A percentile compares a stretch with the other conserved stretches of the same genome.
Evolutionary conservation across 192 early-diverging fungal genomes (phyloP).

Genomic region (Dissophora ornata): DNA sequence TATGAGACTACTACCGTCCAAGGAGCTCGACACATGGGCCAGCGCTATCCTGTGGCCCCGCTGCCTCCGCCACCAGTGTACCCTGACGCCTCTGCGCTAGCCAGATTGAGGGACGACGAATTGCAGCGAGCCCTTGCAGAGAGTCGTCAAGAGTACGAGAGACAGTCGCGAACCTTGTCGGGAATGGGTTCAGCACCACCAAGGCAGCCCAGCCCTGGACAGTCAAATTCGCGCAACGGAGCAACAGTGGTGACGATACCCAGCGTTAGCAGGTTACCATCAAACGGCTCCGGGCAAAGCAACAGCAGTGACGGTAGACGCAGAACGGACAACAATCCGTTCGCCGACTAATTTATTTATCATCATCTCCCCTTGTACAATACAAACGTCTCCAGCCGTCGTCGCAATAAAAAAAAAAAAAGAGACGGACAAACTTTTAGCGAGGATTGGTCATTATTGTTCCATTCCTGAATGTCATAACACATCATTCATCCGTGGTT

Average conservation of each 20-base stretch:
- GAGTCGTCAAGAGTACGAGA: constrained; percentile 33
- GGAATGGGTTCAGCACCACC: background rate
- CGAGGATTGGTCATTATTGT: constrained; percentile 19
- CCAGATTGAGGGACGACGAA: constrained; percentile 19
- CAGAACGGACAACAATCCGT: too few species aligned
- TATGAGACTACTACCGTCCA: constrained; percentile 3
- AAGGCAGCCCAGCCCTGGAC: too few species aligned
- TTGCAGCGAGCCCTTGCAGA: constrained; percentile 31
- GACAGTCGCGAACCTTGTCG: background rate
- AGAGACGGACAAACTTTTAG: too few species aligned
- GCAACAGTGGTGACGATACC: constrained; percentile 12
- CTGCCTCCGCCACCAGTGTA: constrained; percentile 24
- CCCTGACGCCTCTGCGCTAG: constrained; percentile 13
- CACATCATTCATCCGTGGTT: background rate
- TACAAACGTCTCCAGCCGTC: background rate
- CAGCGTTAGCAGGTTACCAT: background rate
- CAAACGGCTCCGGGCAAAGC: background rate
- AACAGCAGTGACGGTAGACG: too few species aligned
- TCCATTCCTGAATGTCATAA: background rate
- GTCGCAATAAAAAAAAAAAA: background rate
- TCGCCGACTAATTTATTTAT: too few species aligned
- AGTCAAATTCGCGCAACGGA: background rate
- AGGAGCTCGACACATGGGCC: constrained; percentile 21
- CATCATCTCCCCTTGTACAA: too few species aligned
- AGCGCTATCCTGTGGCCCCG: constrained; percentile 16